These are phyloP conservation scores for Sclerotinia glacialis DNA, from an alignment of 2,329 filamentous ascomycete species.

Conservation along the genomic window DNA sequence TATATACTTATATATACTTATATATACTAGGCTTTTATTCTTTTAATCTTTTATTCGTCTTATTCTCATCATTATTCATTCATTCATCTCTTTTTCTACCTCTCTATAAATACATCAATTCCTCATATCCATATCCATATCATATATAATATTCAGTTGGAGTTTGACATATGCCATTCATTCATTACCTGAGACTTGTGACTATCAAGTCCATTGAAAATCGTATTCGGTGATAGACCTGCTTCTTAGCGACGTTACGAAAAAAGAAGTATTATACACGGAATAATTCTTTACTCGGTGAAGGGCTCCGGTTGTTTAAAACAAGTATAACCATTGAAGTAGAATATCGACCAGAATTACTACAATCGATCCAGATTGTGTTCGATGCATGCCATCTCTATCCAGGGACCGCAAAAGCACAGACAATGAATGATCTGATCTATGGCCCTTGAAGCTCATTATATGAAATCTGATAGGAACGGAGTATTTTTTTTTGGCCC, in stretches of 20 bases:
- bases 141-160: not conserved
- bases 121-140: not conserved
- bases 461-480: conserved; percentile 13
- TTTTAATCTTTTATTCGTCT: too few relatives aligned
- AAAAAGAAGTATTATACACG: not conserved
- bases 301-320: not conserved
- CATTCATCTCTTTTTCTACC: not conserved
- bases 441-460: conserved; percentile 3
- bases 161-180: conserved; percentile 11
- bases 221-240: not conserved
- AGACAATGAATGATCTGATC: conserved; percentile 1
- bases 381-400: not conserved
- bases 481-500: conserved; percentile 11
- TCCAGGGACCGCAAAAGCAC: not conserved
- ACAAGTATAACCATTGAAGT: not conserved
- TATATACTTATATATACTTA: too few relatives aligned
- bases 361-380: not conserved
- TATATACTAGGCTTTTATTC: too few relatives aligned
- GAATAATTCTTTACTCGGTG: not conserved
- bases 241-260: not conserved
- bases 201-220: not conserved
- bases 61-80: not conserved
- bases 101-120: not conserved
- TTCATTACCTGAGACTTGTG: conserved; percentile 9
- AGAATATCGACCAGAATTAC: not conserved